These are phyloP conservation scores for Saccharomycopsis babjevae DNA, from an alignment of 805 yeast genomes.

Conservation along the genomic window DNA sequence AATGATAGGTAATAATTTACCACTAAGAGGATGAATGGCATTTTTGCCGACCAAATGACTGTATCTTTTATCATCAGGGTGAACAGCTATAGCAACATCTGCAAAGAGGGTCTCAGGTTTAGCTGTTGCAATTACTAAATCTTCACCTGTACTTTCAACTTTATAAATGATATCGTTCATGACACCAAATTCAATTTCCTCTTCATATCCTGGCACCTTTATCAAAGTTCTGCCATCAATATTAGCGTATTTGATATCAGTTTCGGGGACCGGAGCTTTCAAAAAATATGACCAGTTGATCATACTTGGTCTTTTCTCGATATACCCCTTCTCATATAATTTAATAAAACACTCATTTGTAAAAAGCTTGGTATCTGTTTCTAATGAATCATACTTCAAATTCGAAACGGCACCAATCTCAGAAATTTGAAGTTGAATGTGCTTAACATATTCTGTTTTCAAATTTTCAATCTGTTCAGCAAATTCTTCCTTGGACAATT, in stretches of 20 bases:
- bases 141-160: constrained; percentile 60
- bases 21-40: constrained; percentile 84
- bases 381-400: constrained; percentile 56
- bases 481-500: constrained; percentile 29
- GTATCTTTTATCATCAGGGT: constrained; percentile 89
- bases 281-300: constrained; percentile 94
- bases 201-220: constrained; percentile 81
- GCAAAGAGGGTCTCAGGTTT: constrained; percentile 98
- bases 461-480: constrained; percentile 88
- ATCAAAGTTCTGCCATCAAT: constrained; percentile 71
- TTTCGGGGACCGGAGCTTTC: constrained; percentile 88
- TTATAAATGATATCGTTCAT: constrained; percentile 87
- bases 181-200: constrained; percentile 90
- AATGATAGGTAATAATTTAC: constrained; percentile 75
- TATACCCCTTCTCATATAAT: constrained; percentile 86
- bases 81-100: constrained; percentile 95
- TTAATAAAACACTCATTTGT: constrained; percentile 45
- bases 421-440: constrained; percentile 74
- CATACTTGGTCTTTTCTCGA: constrained; percentile 85
- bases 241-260: constrained; percentile 92
- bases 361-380: neutral
- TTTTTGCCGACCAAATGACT: constrained; percentile 82
- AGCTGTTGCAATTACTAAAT: constrained; percentile 86
- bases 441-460: constrained; percentile 83
- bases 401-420: constrained; percentile 84